Percentiles rank a stretch among this genome's conserved stretches.
These are phyloP conservation scores for Talaromyces sp. DNA, from an alignment of 2,329 filamentous ascomycete species.

Conservation along the genomic window DNA sequence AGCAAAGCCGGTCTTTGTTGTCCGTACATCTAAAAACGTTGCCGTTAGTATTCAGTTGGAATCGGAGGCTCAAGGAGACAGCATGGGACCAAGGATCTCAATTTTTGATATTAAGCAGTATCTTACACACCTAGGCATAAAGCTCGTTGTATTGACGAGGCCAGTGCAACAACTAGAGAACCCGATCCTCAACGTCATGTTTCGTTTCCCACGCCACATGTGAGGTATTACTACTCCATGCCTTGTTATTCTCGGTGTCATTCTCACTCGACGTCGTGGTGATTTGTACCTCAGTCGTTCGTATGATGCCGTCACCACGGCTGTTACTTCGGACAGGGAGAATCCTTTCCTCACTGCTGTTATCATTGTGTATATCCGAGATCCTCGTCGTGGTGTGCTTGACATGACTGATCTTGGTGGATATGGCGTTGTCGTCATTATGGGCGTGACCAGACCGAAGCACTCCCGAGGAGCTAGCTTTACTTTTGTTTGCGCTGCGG, in stretches of 20 bases:
- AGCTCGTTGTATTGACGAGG: not conserved
- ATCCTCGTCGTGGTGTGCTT: not conserved
- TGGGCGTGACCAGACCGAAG: not conserved
- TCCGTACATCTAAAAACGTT: not conserved
- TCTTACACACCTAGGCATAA: not conserved
- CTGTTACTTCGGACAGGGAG: not conserved
- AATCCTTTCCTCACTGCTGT: slow-evolving; percentile 10
- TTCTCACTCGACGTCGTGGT: not conserved
- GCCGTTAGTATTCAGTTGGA: not conserved
- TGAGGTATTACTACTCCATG: not conserved
- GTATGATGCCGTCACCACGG: not conserved
- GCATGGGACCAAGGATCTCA: not conserved
- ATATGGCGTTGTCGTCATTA: not conserved
- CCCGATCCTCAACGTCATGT: not conserved
- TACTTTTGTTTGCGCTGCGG: not conserved
- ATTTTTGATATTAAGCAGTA: not conserved
- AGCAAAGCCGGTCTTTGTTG: not conserved
- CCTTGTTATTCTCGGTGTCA: not conserved
- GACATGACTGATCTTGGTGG: not conserved
- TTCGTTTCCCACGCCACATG: not conserved
- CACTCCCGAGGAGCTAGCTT: not conserved
- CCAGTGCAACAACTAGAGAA: not conserved
- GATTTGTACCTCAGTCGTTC: not conserved
- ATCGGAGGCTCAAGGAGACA: not conserved
- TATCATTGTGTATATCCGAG: not conserved